Evolutionary conservation across 441 rosid genomes (phyloP), one percentile per base, ranked within the genome.

Genomic region (Manihot esculenta): DNA sequence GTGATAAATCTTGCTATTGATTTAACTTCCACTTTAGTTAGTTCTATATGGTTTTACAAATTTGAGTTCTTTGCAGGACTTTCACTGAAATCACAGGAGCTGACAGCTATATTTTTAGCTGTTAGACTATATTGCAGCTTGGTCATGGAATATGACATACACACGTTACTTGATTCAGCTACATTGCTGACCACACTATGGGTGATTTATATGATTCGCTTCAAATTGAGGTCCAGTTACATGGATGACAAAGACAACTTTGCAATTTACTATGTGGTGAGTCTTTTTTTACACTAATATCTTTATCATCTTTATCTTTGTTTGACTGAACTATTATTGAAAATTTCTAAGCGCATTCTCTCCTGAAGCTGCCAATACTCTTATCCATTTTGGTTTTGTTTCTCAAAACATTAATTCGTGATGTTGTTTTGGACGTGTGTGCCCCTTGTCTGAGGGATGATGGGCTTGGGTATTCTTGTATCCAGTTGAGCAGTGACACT

Each of bases 71-170:
- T 33, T 87, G 85, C 87, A 94, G 99, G 99, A 68, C 84, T 92
- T 66, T 94, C 99, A 10, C 79, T 94, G 82, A 94, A 88, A 77
- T 85, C 97, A 48, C 98, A 94, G 83, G 99, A 92, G 76, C 74
- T 94, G 55, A 94, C 99, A 18, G 98, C 97, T 55, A 79, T 94
- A 11, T 94, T 94, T 83, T 77, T 94, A 81, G 92, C 93, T 53
- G 94, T 87, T 68, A 89, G 99, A 74, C 77, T 94, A 66, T 92
- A 89, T 78, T 94, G 99, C 72, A 94, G 99, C 77, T 82, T 94
- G 74, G 97, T 92, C 33, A 94, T 94, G 98, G 99, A 91, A 75
- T 89, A 86, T 81, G 99, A 92, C 83, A 91, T 94, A 76, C 99
- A 94, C 71, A 90, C 97, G 6, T 13, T 94, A 57, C 94, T 94